Evolutionary conservation across 108 stramenopile genomes (phyloP).

Genomic region (Schizochytrium sp.): DNA sequence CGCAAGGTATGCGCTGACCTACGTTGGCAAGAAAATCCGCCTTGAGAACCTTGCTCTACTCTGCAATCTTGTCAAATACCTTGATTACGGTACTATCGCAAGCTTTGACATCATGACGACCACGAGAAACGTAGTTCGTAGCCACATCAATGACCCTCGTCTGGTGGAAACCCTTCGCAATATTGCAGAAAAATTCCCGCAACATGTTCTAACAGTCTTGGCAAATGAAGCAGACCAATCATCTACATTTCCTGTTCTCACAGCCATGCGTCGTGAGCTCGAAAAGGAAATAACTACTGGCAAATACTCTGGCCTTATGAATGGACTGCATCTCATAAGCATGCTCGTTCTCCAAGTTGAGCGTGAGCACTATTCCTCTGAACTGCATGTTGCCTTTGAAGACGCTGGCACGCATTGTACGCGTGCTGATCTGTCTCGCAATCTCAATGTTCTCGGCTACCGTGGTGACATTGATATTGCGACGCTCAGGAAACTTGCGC

Average conservation of each 20-base stretch:
- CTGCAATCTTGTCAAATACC: constrained; percentile 7
- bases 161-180: background rate
- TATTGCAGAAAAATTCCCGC: constrained; percentile 12
- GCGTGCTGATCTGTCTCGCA: background rate
- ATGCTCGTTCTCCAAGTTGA: constrained; percentile 19
- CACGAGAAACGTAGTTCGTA: background rate
- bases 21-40: background rate
- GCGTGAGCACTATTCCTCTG: constrained; percentile 24
- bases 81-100: background rate
- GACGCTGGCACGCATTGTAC: background rate
- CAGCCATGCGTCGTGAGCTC: background rate
- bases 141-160: background rate
- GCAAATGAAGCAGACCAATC: constrained; percentile 41
- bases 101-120: background rate
- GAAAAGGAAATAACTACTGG: background rate
- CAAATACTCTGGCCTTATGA: background rate
- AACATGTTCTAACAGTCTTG: constrained; percentile 37
- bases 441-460: constrained; percentile 23
- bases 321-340: background rate
- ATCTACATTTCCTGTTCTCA: background rate
- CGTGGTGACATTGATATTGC: background rate
- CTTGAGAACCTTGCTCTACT: constrained; percentile 12
- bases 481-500: background rate
- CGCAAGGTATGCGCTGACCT: background rate
- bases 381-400: constrained; percentile 33